Evolutionary conservation across 164 flowering plant species (phyloP).

Genomic region (Nymphaea colorata): DNA sequence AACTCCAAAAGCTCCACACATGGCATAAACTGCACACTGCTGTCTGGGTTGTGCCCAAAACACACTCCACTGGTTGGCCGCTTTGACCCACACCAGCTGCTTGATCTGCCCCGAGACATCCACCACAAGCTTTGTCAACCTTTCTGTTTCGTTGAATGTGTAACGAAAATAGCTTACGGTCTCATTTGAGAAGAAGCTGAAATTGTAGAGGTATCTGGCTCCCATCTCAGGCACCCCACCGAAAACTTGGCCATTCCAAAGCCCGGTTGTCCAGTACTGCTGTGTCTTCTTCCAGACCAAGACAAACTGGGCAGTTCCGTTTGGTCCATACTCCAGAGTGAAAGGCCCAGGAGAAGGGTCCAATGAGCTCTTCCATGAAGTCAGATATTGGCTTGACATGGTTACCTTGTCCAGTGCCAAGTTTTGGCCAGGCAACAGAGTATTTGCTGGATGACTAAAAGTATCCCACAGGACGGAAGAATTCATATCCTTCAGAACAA

Average conservation of each 20-base stretch:
- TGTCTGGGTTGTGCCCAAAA: slow-evolving; percentile 16
- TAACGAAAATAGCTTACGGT: slow-evolving; percentile 8
- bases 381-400: slow-evolving; percentile 1
- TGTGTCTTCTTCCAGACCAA: slow-evolving; percentile 6
- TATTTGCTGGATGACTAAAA: slow-evolving; percentile 11
- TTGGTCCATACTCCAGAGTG: slow-evolving; percentile 4
- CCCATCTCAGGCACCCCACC: slow-evolving; percentile 11
- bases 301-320: not conserved
- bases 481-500: slow-evolving; percentile 12
- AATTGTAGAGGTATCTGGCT: slow-evolving; percentile 4
- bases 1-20: slow-evolving; percentile 19
- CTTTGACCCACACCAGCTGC: slow-evolving; percentile 5
- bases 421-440: slow-evolving; percentile 9
- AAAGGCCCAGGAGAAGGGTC: slow-evolving; percentile 13
- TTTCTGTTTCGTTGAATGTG: not conserved
- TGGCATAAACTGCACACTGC: slow-evolving; percentile 9
- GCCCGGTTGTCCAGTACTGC: slow-evolving; percentile 11
- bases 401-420: slow-evolving; percentile 5
- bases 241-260: slow-evolving; percentile 8
- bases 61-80: slow-evolving; percentile 5
- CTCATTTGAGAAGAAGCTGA: slow-evolving; percentile 5
- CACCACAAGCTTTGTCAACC: slow-evolving; percentile 10
- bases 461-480: slow-evolving; percentile 8
- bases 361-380: slow-evolving; percentile 6
- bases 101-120: slow-evolving; percentile 14